These are phyloP conservation scores for Trichosanthes cucumerina DNA, from an alignment of 306 rosid genomes.

Conservation along the genomic window DNA sequence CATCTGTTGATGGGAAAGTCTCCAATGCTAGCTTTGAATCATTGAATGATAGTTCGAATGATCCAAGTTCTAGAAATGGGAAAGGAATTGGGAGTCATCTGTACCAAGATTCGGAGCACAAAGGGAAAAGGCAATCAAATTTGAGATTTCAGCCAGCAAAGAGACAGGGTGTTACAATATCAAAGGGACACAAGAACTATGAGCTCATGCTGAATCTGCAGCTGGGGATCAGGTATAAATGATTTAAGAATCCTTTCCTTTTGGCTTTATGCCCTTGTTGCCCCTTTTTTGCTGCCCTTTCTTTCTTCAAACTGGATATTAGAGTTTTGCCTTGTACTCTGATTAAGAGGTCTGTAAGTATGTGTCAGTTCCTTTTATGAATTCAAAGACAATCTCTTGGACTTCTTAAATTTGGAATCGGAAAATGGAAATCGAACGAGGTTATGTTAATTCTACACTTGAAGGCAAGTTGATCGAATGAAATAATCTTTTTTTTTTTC, in stretches of 20 bases:
- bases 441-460: neutral
- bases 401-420: neutral
- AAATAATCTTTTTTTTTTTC: neutral
- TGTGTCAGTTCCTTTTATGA: neutral
- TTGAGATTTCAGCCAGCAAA: conserved; percentile 36
- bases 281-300: neutral
- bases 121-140: conserved; percentile 15
- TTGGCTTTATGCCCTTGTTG: neutral
- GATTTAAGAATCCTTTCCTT: conserved; percentile 10
- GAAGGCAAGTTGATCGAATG: neutral
- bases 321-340: neutral
- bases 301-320: neutral
- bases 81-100: conserved; percentile 25
- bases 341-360: neutral
- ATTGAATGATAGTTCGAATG: conserved; percentile 13
- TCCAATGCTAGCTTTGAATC: conserved; percentile 37
- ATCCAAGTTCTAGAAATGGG: conserved; percentile 24
- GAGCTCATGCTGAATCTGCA: conserved; percentile 98
- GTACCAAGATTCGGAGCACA: conserved; percentile 19
- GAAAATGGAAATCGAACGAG: neutral
- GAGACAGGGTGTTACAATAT: conserved; percentile 68
- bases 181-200: conserved; percentile 83
- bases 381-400: neutral
- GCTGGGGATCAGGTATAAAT: conserved; percentile 85
- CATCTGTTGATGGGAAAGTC: conserved; percentile 37